These are phyloP conservation scores for Fusarium sp. DNA, from an alignment of 2,329 filamentous ascomycete species.

Conservation along the genomic window DNA sequence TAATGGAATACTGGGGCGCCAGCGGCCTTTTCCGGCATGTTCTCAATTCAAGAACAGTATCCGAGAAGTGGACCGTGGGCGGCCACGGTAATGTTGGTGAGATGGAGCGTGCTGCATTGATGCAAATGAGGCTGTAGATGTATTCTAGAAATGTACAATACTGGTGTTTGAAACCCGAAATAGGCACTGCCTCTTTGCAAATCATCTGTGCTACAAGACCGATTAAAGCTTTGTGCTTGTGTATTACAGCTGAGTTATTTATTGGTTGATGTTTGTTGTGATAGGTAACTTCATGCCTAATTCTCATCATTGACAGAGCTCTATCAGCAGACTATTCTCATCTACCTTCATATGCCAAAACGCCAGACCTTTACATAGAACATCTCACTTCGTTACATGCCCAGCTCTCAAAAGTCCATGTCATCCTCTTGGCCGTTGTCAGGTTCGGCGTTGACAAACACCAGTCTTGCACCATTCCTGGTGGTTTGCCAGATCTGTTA, in stretches of 20 bases:
- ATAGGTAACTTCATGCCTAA: background rate
- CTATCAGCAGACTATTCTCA: constrained; percentile 29
- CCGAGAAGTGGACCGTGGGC: constrained; percentile 84
- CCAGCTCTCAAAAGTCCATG: constrained; percentile 51
- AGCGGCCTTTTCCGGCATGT: constrained; percentile 80
- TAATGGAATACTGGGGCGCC: constrained; percentile 94
- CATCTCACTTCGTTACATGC: constrained; percentile 29
- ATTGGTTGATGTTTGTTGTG: background rate
- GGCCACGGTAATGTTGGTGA: constrained; percentile 86
- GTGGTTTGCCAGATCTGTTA: constrained; percentile 80
- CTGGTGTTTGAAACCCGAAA: constrained; percentile 31
- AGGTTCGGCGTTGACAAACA: constrained; percentile 70
- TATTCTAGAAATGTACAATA: constrained; percentile 45
- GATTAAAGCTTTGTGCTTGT: background rate
- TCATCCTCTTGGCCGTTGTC: constrained; percentile 60
- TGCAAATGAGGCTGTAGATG: constrained; percentile 57
- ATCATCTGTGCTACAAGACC: background rate
- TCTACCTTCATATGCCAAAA: constrained; percentile 44
- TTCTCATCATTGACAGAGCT: constrained; percentile 19
- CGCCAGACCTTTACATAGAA: constrained; percentile 43
- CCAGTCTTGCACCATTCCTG: constrained; percentile 73
- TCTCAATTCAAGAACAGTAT: constrained; percentile 76
- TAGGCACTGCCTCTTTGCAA: constrained; percentile 16
- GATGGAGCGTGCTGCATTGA: constrained; percentile 74
- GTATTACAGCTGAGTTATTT: background rate